Percentiles rank a stretch among this genome's conserved stretches.
phyloP scores from a whole-genome alignment of 495 filamentous ascomycete species.

The Aspergillus bertholletiae region DNA sequence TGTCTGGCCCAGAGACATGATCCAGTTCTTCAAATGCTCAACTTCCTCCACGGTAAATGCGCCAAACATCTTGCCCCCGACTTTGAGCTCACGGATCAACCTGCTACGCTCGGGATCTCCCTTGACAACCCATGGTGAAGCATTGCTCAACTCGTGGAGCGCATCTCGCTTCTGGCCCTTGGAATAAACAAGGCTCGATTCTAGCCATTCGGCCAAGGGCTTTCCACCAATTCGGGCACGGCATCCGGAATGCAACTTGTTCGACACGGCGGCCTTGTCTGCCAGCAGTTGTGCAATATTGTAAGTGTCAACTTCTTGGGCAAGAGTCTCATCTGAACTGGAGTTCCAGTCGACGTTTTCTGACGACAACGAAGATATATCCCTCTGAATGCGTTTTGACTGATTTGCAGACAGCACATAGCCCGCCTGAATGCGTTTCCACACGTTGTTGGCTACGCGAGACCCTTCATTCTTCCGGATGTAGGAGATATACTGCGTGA shows the following conservation, averaged over 20 bases:
- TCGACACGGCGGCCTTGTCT: conserved; percentile 26
- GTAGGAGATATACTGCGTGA: conserved; percentile 34
- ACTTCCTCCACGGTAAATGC: conserved; percentile 43
- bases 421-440: conserved; percentile 48
- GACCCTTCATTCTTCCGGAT: conserved; percentile 21
- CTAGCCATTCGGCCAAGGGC: conserved; percentile 34
- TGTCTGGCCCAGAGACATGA: conserved; percentile 20
- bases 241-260: conserved; percentile 33
- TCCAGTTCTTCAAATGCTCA: conserved; percentile 33
- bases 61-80: conserved; percentile 48
- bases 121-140: conserved; percentile 32
- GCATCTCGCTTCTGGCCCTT: conserved; percentile 22
- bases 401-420: conserved; percentile 37
- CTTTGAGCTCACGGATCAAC: conserved; percentile 34
- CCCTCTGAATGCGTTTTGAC: too few relatives aligned
- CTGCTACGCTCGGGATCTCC: conserved; percentile 33
- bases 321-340: neutral
- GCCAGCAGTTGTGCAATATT: conserved; percentile 24
- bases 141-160: conserved; percentile 21
- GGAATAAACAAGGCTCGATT: conserved; percentile 16
- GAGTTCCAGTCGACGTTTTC: neutral
- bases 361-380: conserved; percentile 9
- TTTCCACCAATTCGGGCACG: conserved; percentile 27
- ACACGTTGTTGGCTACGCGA: conserved; percentile 25
- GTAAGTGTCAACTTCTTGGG: conserved; percentile 1